Base-by-base conservation (phyloP, 805 yeast species). In the Sungouiozyma ichnusensis region DNA sequence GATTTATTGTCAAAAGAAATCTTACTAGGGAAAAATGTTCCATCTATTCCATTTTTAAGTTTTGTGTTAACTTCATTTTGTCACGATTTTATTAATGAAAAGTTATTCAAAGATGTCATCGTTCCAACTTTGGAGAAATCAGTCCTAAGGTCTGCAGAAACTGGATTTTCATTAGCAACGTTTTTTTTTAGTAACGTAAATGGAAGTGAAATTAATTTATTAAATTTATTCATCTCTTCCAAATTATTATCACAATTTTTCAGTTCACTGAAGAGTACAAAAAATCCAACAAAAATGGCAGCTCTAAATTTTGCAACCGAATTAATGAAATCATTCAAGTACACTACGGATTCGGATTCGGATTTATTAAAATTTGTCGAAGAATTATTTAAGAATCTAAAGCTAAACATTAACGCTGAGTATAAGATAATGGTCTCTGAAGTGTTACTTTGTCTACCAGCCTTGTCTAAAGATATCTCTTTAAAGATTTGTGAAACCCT, bases 121-220 rank as follows among this genome's bases (percentile, higher is more conserved):
- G 60, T 77, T 5, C 85, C 94, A 2, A 69, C 73, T 16, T 52
- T 88, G 38, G 88, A 84, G 52, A 85, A 82, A 55, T 74, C 88
- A 1, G 68, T 81, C 39, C 66, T 88, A 48, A 74, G 95, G 58
- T 76, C 94, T 2, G 81, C 95, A 0, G 96, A 86, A 54, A 60
- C 67, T 33, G 74, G 85, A 0, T 73, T 85, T 43, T 71, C 69
- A 16, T 56, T 80, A n/a, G 57, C 82, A 2, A 73, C 78, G 3
- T 66, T 69, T 9, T 54, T 86, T 7, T 66, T 47, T 36, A 27
- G 47, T 7, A 69, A 40, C 32, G 39, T 60, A 3, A 39, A 53
- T 36, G 42, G 66, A 3, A 42, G 54, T 1, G 48, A 55, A 2
- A 54, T 76, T 16, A 74, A 75, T 43, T 48, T 74, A n/a, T 61